Evolutionary conservation across 768 basidiomycete genomes (phyloP), one percentile per base, ranked within the genome.

Genomic region (Pisolithus marmoratus): DNA sequence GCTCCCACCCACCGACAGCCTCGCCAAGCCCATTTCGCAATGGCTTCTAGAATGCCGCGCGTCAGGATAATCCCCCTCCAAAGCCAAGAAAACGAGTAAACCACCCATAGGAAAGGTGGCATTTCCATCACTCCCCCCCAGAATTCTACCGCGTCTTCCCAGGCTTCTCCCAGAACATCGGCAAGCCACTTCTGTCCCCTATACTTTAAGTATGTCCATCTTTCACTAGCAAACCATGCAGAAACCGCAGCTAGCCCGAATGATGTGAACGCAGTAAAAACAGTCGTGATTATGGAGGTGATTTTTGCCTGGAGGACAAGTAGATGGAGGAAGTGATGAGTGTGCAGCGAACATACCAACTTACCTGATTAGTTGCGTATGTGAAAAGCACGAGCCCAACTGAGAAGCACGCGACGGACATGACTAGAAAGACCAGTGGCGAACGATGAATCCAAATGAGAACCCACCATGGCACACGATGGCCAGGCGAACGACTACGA

Each of bases 391-490:
- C 82, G n/a, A 88, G 73, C 9, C 86, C 86, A 24, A 84, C 74
- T 1, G 84, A 87, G 62, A 89, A 89, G 63, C 82, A 83, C 12
- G 84, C 83, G 38, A 87, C 85, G 29, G 85, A 86, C 60, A 87
- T 72, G 43, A 87, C 85, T 49, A 89, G 77, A 66, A 87, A 86
- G 45, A 87, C 82, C 41, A 89, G 73, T n/a, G 86, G 86, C 1
- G 84, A 85, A 20, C 85, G 73, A 62, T 87, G 87, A 68, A 87
- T 87, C 86, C 85, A 89, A 58, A 86, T 87, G 51, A 87, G 69
- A 41, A 87, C 84, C 85, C 86, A 87, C 85, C 85, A 87, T 1
- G 86, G 85, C 40, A 87, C 84, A 49, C 83, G 81, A 64, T 87
- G 80, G 8, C 83, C 81, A 19, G 85, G 86, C 36, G 84, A 86